Evolutionary conservation across 106 monocot genomes (phyloP), one percentile per base, ranked within the genome.

Genomic region (Platanthera guangdongensis): DNA sequence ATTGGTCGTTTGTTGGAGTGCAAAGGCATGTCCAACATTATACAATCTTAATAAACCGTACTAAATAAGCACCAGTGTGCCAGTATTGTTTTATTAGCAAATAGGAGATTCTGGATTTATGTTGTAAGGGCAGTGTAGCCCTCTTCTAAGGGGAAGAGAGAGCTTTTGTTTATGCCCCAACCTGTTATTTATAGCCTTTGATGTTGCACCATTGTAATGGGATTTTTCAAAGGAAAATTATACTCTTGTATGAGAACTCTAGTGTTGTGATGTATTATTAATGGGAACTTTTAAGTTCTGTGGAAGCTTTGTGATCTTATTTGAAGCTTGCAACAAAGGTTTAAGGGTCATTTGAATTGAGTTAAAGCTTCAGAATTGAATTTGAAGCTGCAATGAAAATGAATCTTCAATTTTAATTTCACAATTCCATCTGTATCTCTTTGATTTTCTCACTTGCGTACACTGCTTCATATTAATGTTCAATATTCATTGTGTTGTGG

Each of bases 61-160:
- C 53, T 53, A 14, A 10, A 14, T 10, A 10, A 8, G 53, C 12
- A 25, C 25, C 25, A 25, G 25, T 25, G 25, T 25, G 25, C 25
- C 25, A 25, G 25, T 25, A 25, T 25, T 25, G 25, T 25, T 25
- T 25, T 22, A 9, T 22, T 64, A 22, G 25, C 25, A 5, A 0
- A 1, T 39, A 39, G 39, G 22, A 67, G 67, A 3, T 32, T 25
- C 8, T 22, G 32, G 9, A 12, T 67, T 12, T 22, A 67, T 60
- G 59, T 60, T 60, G 7, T 60, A 60, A 21, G n/a, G 59, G 18
- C 8, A 39, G 73, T 78, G 86, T 79, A 82, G 89, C 86, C 90
- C 52, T 82, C 86, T 90, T 84, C 84, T 50, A 84, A 82, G 81
- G 84, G 84, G 86, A 87, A 87, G 86, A 87, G 86, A 72, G 90